Base-by-base conservation (phyloP, 345 rosid genomes). In the Heritiera littoralis region DNA sequence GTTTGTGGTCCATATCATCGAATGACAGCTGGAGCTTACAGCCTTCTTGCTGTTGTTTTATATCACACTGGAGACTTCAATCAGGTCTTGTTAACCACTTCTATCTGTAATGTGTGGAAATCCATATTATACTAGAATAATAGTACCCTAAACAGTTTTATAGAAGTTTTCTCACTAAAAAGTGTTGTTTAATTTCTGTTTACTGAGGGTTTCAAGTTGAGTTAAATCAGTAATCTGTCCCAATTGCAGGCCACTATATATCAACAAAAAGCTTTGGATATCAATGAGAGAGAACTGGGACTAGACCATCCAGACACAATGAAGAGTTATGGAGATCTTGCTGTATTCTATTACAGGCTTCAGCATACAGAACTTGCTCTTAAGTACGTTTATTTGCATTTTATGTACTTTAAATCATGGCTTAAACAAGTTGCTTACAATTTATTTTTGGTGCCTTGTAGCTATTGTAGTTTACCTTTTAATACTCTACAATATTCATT, bases 281-380 rank as follows among this genome's bases (percentile, higher is more conserved):
- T 96, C 87, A 96, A 96, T 81, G 99, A 96, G 88, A 91, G 99
- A 87, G 99, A 96, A 83, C 86, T 96, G 45, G 99, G 99, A 81
- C 94, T 96, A 75, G 99, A 96, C 83, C 99, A 96, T 82, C 97
- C 99, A 63, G 99, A 96, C 89, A 96, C 99, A 20, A 94, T 96
- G 99, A 96, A 96, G 87, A 96, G 99, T 84, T 96, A 96, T 69
- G 99, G 99, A 77, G 99, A 96, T 89, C 99, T 96, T 85, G 99
- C 99, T 75, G 99, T 96, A 75, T 96, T 96, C 83, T 96, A 96
- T 86, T 96, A 96, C 89, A 89, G 99, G 86, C 99, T 96, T 80
- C 99, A 96, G 81, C 97, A 96, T 66, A 96, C 98, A 40, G 99
- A 94, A 87, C 83, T 96, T 74, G 98, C 99, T 86, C 97, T 96